Conservation (phyloP, 345 rosid species). For the Trapa incisa region DNA sequence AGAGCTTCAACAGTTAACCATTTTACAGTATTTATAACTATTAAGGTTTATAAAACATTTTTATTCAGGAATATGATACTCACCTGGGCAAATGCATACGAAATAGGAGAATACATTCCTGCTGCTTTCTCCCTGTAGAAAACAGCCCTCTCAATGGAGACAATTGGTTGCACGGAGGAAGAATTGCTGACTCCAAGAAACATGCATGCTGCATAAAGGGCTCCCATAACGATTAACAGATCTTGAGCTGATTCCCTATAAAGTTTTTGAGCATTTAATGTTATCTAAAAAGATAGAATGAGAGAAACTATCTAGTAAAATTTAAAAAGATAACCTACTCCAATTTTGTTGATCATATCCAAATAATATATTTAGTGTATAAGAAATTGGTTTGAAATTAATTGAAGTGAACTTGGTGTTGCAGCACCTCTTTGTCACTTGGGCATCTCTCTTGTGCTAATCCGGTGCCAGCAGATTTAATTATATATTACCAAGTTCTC, state of each 20-base stretch:
- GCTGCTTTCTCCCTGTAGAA: conserved; percentile 91
- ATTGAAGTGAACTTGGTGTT: too few relatives aligned
- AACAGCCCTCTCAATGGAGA: conserved; percentile 78
- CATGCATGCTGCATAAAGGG: conserved; percentile 66
- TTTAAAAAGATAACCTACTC: not conserved
- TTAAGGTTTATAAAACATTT: not conserved
- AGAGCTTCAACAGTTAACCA: not conserved
- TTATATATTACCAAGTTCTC: too few relatives aligned
- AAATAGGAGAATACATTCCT: conserved; percentile 64
- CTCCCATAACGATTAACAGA: conserved; percentile 62
- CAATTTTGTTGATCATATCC: too few relatives aligned
- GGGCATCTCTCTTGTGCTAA: too few relatives aligned
- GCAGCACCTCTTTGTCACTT: too few relatives aligned
- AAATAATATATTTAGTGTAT: too few relatives aligned
- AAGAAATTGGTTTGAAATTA: too few relatives aligned
- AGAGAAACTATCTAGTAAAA: not conserved
- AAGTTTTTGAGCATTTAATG: not conserved
- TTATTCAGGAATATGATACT: not conserved
- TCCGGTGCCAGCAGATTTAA: too few relatives aligned
- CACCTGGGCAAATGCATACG: conserved; percentile 80
- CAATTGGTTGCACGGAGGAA: conserved; percentile 80
- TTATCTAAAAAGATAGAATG: not conserved
- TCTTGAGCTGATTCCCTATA: conserved; percentile 42
- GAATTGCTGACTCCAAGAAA: conserved; percentile 85
- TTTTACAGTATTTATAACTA: not conserved